These are phyloP conservation scores for Millerozyma miso DNA, from an alignment of 805 yeast genomes.

Conservation along the genomic window DNA sequence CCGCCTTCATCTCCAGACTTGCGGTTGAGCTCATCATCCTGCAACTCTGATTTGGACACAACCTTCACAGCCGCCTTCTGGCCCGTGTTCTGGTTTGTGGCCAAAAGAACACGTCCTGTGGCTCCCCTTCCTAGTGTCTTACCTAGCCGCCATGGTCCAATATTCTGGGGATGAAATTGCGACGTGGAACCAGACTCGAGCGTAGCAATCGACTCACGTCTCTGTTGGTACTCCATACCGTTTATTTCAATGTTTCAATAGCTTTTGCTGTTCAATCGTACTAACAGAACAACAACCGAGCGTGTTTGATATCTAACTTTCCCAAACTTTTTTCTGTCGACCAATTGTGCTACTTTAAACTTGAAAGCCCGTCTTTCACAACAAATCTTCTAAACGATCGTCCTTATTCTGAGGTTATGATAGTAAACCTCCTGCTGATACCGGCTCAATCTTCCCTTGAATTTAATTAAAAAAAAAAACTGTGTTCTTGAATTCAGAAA, in stretches of 20 bases:
- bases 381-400: neutral
- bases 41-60: conserved; percentile 60
- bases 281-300: neutral
- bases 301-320: neutral
- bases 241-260: neutral
- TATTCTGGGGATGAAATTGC: conserved; percentile 45
- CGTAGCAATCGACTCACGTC: conserved; percentile 60
- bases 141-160: conserved; percentile 84
- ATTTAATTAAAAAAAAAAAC: neutral
- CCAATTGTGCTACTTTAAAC: neutral
- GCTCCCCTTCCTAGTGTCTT: conserved; percentile 79
- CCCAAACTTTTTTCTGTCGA: neutral
- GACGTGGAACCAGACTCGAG: conserved; percentile 42
- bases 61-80: conserved; percentile 82
- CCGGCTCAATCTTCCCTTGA: neutral
- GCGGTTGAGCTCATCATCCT: conserved; percentile 16
- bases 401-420: neutral
- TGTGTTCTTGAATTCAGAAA: neutral
- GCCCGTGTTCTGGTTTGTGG: conserved; percentile 65
- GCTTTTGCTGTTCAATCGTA: neutral
- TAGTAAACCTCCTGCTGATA: neutral
- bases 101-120: conserved; percentile 74
- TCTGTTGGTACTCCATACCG: conserved; percentile 40
- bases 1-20: conserved; percentile 39
- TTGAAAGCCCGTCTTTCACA: neutral